Percentiles rank a stretch among this genome's conserved stretches.
These are phyloP conservation scores for Exophiala mesophila DNA, from an alignment of 2,329 filamentous ascomycete genomes.

Conservation along the genomic window DNA sequence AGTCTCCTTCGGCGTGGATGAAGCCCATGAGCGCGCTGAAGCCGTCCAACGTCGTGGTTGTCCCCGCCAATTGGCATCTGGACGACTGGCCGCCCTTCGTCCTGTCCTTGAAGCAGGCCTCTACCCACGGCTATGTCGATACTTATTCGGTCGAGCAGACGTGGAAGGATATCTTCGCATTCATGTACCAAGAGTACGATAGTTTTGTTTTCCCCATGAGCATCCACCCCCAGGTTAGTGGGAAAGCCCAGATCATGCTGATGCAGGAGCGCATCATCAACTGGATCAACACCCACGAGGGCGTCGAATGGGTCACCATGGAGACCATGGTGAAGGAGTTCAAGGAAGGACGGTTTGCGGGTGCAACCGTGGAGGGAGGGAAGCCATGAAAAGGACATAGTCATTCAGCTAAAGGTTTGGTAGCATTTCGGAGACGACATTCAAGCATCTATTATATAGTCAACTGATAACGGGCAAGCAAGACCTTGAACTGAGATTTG, in stretches of 20 bases:
- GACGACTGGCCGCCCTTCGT: conserved; percentile 46
- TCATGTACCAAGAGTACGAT: conserved; percentile 42
- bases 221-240: conserved; percentile 47
- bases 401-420: too few relatives aligned
- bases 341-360: conserved; percentile 46
- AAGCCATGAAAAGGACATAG: too few relatives aligned
- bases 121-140: conserved; percentile 28
- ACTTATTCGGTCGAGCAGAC: conserved; percentile 38
- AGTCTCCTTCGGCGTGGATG: conserved; percentile 22
- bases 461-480: too few relatives aligned
- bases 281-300: conserved; percentile 43
- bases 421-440: too few relatives aligned
- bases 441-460: too few relatives aligned
- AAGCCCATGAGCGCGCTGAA: conserved; percentile 38
- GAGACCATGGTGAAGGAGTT: conserved; percentile 66
- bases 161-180: conserved; percentile 47
- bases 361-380: conserved; percentile 33
- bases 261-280: conserved; percentile 47
- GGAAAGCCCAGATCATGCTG: conserved; percentile 44
- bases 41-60: conserved; percentile 38
- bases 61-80: conserved; percentile 45
- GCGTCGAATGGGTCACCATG: conserved; percentile 49
- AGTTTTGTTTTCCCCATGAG: conserved; percentile 46
- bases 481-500: too few relatives aligned
- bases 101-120: conserved; percentile 30